Evolutionary conservation across 768 basidiomycete species (phyloP), one percentile per base, ranked within the genome.

Genomic region (Pholiota molesta): DNA sequence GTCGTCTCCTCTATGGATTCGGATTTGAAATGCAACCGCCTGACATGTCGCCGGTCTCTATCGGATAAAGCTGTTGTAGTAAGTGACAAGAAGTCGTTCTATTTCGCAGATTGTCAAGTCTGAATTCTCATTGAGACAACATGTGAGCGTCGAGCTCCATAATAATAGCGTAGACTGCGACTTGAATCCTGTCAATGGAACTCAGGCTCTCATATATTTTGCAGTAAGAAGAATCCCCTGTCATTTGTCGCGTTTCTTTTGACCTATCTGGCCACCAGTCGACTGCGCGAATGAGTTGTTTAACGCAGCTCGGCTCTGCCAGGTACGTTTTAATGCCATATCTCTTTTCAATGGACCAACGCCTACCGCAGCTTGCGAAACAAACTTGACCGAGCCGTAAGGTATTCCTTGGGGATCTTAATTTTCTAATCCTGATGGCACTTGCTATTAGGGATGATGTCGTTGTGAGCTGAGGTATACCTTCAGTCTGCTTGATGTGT

Each of bases 231-330:
- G 16, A 21, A 21, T 16, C 49, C 52, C 52, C 72, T 44, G 45
- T 57, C 51, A 33, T n/a, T 6, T 37, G 14, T 14, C 35, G 35
- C 35, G 14, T 13, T 37, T 35, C 14, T 53, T 11, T 35, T 29
- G 28, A 35, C 17, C n/a, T 42, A 51, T 42, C 29, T 59, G 10
- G 21, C n/a, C 17, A 39, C 39, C 55, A 92, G 92, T 93, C 59
- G 88, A 90, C 28, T 95, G 93, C 71, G 93, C 93, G 26, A 93
- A 92, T 69, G 90, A 93, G 69, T 72, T 92, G 29, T 95, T 95
- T 74, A 90, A 86, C 64, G 78, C 86, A 7, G 83, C 91, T 10
- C 85, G 91, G 45, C 79, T 93, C 35, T 94, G 93, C 92, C 93
- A 67, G 92, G 91, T 86, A 70, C 13, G 35, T 13, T 37, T 6